phyloP scores from a whole-genome alignment of 2,329 filamentous ascomycete genomes.

The Emergomyces orientalis region DNA sequence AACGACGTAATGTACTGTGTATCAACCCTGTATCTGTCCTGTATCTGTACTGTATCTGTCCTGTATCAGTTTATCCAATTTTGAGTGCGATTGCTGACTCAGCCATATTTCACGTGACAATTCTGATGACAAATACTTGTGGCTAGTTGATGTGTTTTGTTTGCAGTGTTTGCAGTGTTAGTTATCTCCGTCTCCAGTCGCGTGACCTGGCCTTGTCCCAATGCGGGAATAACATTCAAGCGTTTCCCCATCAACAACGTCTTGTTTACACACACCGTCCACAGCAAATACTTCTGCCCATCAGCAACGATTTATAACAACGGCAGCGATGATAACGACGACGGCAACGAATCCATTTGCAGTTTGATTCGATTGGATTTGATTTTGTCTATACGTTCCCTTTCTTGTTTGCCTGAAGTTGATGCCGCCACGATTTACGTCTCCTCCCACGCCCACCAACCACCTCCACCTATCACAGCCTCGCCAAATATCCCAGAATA shows the following conservation, averaged over 20 bases:
- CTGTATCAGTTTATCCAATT: background rate
- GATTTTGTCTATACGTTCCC: background rate
- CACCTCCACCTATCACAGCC: background rate
- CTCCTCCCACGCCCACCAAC: background rate
- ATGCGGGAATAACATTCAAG: background rate
- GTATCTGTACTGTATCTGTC: background rate
- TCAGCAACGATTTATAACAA: background rate
- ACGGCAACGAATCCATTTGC: slow-evolving; percentile 7
- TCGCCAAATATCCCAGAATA: background rate
- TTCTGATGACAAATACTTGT: background rate
- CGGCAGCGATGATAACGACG: slow-evolving; percentile 9
- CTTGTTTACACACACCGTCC: slow-evolving; percentile 13
- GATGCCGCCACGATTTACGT: background rate
- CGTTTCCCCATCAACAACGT: slow-evolving; percentile 20
- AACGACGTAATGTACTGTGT: background rate
- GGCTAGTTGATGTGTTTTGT: background rate
- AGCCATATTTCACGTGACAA: background rate
- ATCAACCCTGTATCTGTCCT: background rate
- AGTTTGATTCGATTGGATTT: background rate
- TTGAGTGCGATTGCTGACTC: background rate
- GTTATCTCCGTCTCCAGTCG: background rate
- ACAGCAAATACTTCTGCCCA: background rate
- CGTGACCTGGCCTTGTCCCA: background rate
- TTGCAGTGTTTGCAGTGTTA: background rate
- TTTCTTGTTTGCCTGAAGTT: background rate